Percentiles rank a stretch among this genome's conserved stretches.
These are phyloP conservation scores for Penicillium sp. DNA, from an alignment of 2,329 filamentous ascomycete genomes.

Conservation along the genomic window DNA sequence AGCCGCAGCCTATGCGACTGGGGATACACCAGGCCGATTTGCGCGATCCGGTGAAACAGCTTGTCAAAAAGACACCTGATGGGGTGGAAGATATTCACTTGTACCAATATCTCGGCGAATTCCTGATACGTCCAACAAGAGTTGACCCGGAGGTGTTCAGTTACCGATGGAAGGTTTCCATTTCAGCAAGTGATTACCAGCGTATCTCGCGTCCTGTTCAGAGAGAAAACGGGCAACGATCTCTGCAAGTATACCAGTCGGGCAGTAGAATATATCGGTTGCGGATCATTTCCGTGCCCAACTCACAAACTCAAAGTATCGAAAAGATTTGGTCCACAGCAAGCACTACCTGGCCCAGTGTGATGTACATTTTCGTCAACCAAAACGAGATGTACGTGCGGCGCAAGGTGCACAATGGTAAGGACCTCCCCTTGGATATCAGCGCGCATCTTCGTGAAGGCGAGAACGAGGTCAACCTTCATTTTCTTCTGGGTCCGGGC, in stretches of 20 bases:
- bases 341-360: constrained; percentile 66
- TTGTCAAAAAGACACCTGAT: constrained; percentile 18
- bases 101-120: constrained; percentile 33
- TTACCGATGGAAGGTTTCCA: constrained; percentile 32
- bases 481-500: constrained; percentile 37
- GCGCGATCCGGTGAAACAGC: constrained; percentile 46
- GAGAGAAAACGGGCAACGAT: constrained; percentile 18
- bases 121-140: constrained; percentile 25
- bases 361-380: constrained; percentile 66
- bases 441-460: constrained; percentile 56
- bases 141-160: constrained; percentile 22
- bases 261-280: constrained; percentile 61
- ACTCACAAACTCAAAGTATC: constrained; percentile 25
- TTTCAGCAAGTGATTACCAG: constrained; percentile 25
- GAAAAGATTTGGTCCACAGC: constrained; percentile 56
- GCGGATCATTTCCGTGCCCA: constrained; percentile 53
- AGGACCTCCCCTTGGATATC: constrained; percentile 70
- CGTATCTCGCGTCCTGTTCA: constrained; percentile 27
- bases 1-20: constrained; percentile 11
- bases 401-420: constrained; percentile 66
- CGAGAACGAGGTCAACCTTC: constrained; percentile 56
- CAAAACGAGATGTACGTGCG: constrained; percentile 51
- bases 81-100: constrained; percentile 23
- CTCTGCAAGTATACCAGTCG: constrained; percentile 37
- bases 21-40: constrained; percentile 54